A percentile compares a stretch with the other conserved stretches of the same genome.
phyloP scores from a whole-genome alignment of 2,329 filamentous ascomycete species.

The Hypoxylon sp. region DNA sequence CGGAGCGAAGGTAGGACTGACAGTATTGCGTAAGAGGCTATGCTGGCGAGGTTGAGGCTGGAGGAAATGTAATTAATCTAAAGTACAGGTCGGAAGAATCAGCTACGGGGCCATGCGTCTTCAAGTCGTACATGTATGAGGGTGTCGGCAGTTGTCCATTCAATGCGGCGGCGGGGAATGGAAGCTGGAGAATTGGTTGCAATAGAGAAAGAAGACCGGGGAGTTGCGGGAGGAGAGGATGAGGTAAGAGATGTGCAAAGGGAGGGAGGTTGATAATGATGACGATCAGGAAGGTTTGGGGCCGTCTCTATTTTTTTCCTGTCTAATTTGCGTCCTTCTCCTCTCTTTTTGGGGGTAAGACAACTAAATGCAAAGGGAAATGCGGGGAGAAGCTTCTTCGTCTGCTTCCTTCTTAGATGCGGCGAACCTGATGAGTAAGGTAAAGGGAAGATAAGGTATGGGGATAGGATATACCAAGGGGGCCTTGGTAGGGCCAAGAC shows the following conservation, averaged over 20 bases:
- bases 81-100: slow-evolving; percentile 43
- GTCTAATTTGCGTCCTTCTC: slow-evolving; percentile 23
- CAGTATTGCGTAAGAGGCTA: slow-evolving; percentile 47
- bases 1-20: slow-evolving; percentile 47
- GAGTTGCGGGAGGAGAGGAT: slow-evolving; percentile 42
- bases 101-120: slow-evolving; percentile 40
- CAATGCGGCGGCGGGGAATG: slow-evolving; percentile 32
- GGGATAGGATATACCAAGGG: slow-evolving; percentile 33
- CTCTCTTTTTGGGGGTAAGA: slow-evolving; percentile 41
- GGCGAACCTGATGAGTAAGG: slow-evolving; percentile 42
- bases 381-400: slow-evolving; percentile 46
- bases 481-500: slow-evolving; percentile 26
- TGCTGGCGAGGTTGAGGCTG: slow-evolving; percentile 43
- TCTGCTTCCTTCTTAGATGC: slow-evolving; percentile 36
- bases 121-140: slow-evolving; percentile 42
- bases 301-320: slow-evolving; percentile 36
- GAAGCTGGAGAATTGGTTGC: slow-evolving; percentile 32
- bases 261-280: slow-evolving; percentile 42
- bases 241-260: slow-evolving; percentile 43
- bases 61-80: slow-evolving; percentile 46
- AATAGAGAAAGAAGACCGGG: slow-evolving; percentile 27
- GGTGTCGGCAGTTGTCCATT: slow-evolving; percentile 44
- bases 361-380: slow-evolving; percentile 34
- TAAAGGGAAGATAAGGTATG: slow-evolving; percentile 34
- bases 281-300: slow-evolving; percentile 43